phyloP scores from a whole-genome alignment of 1,284 basidiomycete species.

The Sporisorium reilianum region DNA sequence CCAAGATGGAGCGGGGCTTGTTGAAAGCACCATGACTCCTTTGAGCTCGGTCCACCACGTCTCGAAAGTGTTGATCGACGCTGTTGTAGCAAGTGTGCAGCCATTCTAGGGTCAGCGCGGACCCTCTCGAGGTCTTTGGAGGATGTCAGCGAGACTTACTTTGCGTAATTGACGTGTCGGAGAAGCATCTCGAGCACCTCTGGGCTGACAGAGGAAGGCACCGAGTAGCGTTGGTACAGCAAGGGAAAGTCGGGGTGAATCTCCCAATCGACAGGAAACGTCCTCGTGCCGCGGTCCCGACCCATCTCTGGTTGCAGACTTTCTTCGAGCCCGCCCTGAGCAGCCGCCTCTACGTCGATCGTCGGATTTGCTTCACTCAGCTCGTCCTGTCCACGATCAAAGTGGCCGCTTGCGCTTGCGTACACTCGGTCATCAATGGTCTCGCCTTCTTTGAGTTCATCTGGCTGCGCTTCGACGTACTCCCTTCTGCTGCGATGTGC shows the following conservation, averaged over 20 bases:
- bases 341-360: background rate
- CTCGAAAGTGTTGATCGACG: slow-evolving; percentile 20
- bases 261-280: slow-evolving; percentile 26
- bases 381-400: background rate
- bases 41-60: slow-evolving; percentile 24
- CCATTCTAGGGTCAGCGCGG: background rate
- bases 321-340: slow-evolving; percentile 2
- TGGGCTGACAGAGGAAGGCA: slow-evolving; percentile 44
- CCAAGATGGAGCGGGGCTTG: slow-evolving; percentile 41
- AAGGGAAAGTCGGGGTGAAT: slow-evolving; percentile 34
- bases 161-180: slow-evolving; percentile 10
- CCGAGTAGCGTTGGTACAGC: slow-evolving; percentile 44
- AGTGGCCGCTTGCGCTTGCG: background rate
- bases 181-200: slow-evolving; percentile 39
- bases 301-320: background rate
- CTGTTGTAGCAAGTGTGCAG: background rate
- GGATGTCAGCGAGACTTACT: slow-evolving; percentile 9
- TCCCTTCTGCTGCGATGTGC: background rate
- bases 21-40: slow-evolving; percentile 37
- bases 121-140: background rate
- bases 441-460: background rate
- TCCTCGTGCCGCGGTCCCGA: slow-evolving; percentile 13
- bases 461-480: background rate
- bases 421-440: background rate
- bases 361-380: background rate